Base-by-base conservation (phyloP, 2,329 filamentous ascomycete genomes). In the Clonostachys sp. region DNA sequence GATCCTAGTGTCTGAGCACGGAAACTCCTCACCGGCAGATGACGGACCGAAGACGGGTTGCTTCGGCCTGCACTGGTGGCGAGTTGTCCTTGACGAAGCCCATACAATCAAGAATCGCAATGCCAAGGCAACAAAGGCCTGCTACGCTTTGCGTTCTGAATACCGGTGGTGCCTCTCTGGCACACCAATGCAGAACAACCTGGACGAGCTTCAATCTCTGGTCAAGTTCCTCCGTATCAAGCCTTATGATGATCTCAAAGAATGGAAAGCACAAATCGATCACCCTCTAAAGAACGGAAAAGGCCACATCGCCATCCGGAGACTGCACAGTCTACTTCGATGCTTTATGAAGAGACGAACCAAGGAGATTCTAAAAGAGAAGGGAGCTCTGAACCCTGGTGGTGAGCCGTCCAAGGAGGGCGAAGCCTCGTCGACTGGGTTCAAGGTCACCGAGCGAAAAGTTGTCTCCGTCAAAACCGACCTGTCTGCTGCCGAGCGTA, bases 261-360 rank as follows among this genome's bases (percentile, higher is more conserved):
- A 87, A 50, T 99, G 94, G 92, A 91, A 92, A 56, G 87, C 91
- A 14, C 86, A 95, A 49, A 99, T 99, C 50, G 91, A 91, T 46
- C 73, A 79, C 41, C 94, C 94, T 0, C 82, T 99, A 79, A 95
- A 92, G 71, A 89, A 87, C 51, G 91, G 91, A 8, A 86, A 87
- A 51, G 94, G 92, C 12, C 88, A 91, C 46, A 79, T 97, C 49
- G 92, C 94, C 14, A 95, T 99, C 63, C 81, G 84, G 45, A 82
- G 94, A 41, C 73, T 99, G 34, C 91, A 96, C 55, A 83, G 87
- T 48, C 83, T 95, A 51, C 73, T 99, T 5, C 86, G 88, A 47
- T 92, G 91, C 47, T 96, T 96, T 70, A 99, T 99, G 94, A 96
- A 97, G 72, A 85, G 94, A n/a, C 84, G 94, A 40, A 97, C 91